phyloP scores from a whole-genome alignment of 2,329 filamentous ascomycete species.

The Exophiala spinifera region DNA sequence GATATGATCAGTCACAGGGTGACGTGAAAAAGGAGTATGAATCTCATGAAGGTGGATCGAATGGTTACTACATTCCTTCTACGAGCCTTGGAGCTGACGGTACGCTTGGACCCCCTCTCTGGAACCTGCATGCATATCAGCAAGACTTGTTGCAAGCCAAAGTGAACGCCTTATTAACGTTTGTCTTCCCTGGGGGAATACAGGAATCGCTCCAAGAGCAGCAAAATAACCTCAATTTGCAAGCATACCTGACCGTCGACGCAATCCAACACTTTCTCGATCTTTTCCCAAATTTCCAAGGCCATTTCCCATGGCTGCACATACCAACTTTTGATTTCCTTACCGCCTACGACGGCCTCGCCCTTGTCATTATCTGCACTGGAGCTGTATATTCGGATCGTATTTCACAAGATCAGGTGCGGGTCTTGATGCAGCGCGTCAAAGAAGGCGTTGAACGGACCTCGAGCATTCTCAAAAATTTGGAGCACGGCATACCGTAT shows the following conservation, averaged over 20 bases:
- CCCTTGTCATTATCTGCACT: constrained; percentile 68
- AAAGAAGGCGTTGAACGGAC: constrained; percentile 42
- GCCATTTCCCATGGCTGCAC: constrained; percentile 71
- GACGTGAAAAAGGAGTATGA: constrained; percentile 55
- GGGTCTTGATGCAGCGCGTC: constrained; percentile 65
- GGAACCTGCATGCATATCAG: constrained; percentile 49
- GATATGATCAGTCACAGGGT: constrained; percentile 67
- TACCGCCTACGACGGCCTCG: constrained; percentile 63
- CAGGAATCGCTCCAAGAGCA: constrained; percentile 55
- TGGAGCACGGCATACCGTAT: constrained; percentile 18
- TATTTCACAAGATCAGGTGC: constrained; percentile 58
- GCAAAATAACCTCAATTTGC: constrained; percentile 49
- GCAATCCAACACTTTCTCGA: constrained; percentile 70
- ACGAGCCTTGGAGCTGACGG: constrained; percentile 46
- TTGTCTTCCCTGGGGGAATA: constrained; percentile 57
- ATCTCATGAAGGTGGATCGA: constrained; percentile 47
- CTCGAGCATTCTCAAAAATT: constrained; percentile 27
- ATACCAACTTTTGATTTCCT: constrained; percentile 67
- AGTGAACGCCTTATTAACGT: constrained; percentile 52
- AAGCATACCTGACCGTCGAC: constrained; percentile 60
- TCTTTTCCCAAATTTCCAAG: constrained; percentile 69
- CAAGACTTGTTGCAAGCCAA: constrained; percentile 46
- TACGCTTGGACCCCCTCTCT: constrained; percentile 46
- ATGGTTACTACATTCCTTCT: constrained; percentile 48
- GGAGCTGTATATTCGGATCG: constrained; percentile 71